Conservation (phyloP, 2,329 filamentous ascomycete genomes). For the Diaporthe citri region DNA sequence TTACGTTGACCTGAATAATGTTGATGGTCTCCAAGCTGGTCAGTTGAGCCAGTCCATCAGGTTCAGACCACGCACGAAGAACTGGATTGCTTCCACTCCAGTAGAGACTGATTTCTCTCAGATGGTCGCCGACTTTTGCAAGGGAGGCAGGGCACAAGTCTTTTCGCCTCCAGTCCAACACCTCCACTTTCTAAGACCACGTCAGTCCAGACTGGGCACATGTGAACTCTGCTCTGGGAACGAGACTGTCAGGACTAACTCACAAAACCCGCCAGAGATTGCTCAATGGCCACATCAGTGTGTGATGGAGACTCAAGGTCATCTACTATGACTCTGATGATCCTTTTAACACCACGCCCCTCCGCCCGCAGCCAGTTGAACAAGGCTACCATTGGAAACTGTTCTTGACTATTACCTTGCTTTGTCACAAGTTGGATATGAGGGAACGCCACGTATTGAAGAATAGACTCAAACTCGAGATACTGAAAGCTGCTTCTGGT, state of each 20-base stretch:
- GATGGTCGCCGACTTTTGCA: not conserved
- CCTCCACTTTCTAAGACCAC: not conserved
- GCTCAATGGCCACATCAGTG: not conserved
- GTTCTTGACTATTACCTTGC: not conserved
- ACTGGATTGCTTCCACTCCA: slow-evolving; percentile 7
- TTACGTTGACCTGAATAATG: not conserved
- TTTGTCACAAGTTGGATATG: not conserved
- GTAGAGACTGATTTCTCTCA: not conserved
- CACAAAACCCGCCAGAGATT: not conserved
- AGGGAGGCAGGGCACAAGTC: not conserved
- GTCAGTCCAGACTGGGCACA: not conserved
- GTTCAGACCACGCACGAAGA: not conserved
- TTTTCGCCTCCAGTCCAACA: not conserved
- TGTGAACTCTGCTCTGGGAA: too few species aligned
- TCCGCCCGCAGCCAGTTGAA: not conserved
- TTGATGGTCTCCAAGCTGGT: not conserved
- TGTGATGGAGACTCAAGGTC: not conserved
- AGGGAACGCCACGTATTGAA: not conserved
- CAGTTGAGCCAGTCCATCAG: not conserved
- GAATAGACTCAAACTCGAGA: not conserved
- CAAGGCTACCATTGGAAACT: not conserved
- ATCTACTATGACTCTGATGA: not conserved
- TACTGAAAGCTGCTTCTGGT: not conserved
- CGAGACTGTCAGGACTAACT: not conserved
- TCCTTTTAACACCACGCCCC: not conserved